Evolutionary conservation across 2,329 filamentous ascomycete genomes (phyloP).

Genomic region (Botrytis tulipae): DNA sequence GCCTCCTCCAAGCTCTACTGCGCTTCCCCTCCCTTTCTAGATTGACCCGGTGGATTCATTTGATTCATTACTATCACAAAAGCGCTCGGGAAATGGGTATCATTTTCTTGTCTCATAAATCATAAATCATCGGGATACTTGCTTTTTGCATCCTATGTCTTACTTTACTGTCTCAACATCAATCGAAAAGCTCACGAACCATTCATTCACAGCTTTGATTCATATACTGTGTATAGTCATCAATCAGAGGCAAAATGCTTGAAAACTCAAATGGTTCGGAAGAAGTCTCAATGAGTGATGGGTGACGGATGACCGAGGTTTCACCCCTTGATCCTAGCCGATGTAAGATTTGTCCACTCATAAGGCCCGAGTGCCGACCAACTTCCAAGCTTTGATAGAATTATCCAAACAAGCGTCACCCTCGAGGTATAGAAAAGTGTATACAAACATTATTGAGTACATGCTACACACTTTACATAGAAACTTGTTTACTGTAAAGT

Average conservation of each 20-base stretch:
- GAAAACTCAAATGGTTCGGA: neutral
- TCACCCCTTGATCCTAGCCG: neutral
- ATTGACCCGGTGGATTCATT: neutral
- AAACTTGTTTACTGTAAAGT: neutral
- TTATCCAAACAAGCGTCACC: neutral
- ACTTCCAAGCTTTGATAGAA: conserved; percentile 2
- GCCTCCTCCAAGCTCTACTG: neutral
- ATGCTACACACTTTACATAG: neutral
- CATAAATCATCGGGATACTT: neutral
- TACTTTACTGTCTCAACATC: neutral
- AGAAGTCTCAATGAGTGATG: neutral
- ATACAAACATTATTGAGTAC: neutral
- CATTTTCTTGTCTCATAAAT: conserved; percentile 5
- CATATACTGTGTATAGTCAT: neutral
- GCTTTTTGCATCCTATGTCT: neutral
- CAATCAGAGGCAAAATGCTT: neutral
- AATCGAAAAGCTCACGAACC: neutral
- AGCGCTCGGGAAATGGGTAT: neutral
- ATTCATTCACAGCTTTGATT: neutral
- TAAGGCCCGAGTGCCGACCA: neutral
- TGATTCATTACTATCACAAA: neutral
- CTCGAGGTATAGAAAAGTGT: neutral
- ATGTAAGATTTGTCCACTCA: conserved; percentile 2
- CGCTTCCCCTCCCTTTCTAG: neutral
- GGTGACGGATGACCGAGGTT: neutral